These are phyloP conservation scores for Sarcodon sp. DNA, from an alignment of 768 basidiomycete genomes.

Conservation along the genomic window DNA sequence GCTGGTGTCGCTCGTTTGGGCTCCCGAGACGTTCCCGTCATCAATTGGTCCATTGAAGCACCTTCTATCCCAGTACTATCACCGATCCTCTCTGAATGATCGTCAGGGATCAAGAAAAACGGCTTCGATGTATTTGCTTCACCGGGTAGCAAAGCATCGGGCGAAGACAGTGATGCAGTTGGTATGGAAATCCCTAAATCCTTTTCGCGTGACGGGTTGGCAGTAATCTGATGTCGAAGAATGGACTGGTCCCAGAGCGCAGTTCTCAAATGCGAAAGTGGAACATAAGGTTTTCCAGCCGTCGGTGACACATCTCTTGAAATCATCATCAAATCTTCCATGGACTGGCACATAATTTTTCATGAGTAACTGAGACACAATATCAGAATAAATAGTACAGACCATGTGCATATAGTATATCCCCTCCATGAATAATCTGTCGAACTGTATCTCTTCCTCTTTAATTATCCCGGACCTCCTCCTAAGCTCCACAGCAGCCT, in stretches of 20 bases:
- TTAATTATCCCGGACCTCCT: constrained; percentile 25
- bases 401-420: constrained; percentile 89
- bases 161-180: constrained; percentile 20
- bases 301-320: constrained; percentile 65
- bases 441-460: constrained; percentile 62
- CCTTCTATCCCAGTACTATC: constrained; percentile 22
- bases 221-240: constrained; percentile 43
- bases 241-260: constrained; percentile 72
- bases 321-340: constrained; percentile 69
- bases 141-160: constrained; percentile 27
- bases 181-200: constrained; percentile 49
- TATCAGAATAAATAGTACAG: constrained; percentile 9
- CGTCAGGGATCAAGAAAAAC: constrained; percentile 29
- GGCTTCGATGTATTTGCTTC: constrained; percentile 4
- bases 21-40: constrained; percentile 14
- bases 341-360: constrained; percentile 30
- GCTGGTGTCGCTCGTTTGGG: constrained; percentile 9
- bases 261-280: constrained; percentile 52
- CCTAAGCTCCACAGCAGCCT: constrained; percentile 63
- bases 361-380: constrained; percentile 1
- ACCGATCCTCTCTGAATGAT: not conserved
- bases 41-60: constrained; percentile 51
- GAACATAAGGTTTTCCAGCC: constrained; percentile 57
- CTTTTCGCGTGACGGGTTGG: constrained; percentile 32
- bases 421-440: constrained; percentile 54